Evolutionary conservation across 2,329 filamentous ascomycete genomes (phyloP).

Genomic region (Pyrenophora tritici-repentis): DNA sequence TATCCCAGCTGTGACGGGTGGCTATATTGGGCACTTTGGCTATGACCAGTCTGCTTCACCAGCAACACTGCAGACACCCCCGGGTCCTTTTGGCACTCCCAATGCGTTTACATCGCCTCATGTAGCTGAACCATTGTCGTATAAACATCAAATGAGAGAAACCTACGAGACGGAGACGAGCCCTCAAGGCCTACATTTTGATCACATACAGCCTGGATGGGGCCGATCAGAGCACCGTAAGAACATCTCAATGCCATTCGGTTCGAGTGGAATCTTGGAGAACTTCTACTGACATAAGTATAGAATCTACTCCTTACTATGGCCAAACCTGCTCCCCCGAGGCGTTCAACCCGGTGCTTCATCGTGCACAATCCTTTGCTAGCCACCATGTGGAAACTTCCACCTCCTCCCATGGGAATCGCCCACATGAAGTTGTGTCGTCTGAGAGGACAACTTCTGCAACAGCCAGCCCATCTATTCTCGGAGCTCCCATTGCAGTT

Average conservation of each 20-base stretch:
- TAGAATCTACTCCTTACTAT: not conserved
- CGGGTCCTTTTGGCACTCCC: not conserved
- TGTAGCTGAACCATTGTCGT: not conserved
- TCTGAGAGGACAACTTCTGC: not conserved
- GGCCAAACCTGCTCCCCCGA: not conserved
- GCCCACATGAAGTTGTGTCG: constrained; percentile 1
- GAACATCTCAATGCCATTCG: not conserved
- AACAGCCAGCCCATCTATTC: constrained; percentile 4
- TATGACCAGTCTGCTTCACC: not conserved
- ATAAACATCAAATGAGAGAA: not conserved
- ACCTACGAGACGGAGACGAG: not conserved
- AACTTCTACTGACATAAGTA: not conserved
- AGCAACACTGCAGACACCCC: not conserved
- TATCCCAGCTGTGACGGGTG: not conserved
- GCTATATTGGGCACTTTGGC: not conserved
- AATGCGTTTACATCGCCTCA: not conserved
- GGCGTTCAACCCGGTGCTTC: not conserved
- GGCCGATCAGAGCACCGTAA: not conserved
- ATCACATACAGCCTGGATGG: not conserved
- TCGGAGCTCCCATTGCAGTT: constrained; percentile 10
- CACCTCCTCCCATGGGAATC: not conserved
- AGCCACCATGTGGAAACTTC: not conserved
- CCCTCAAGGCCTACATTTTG: not conserved
- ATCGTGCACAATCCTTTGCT: not conserved
- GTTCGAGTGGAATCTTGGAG: not conserved